These are phyloP conservation scores for Emmonsia crescens DNA, from an alignment of 2,329 filamentous ascomycete species.

Conservation along the genomic window DNA sequence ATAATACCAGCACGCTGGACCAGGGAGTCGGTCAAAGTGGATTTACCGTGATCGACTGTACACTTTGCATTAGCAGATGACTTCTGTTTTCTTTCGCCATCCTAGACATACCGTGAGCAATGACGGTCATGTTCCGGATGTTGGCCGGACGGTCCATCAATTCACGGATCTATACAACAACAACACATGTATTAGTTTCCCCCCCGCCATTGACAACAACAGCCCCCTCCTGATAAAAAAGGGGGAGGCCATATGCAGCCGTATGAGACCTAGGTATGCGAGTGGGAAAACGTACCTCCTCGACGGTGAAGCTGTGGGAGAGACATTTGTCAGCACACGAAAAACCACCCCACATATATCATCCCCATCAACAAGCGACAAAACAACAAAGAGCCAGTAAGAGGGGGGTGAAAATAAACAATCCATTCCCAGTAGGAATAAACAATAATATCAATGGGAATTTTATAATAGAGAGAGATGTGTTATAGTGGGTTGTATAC, in stretches of 20 bases:
- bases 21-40: constrained; percentile 97
- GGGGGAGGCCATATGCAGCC: background rate
- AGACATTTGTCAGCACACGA: constrained; percentile 21
- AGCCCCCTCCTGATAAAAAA: too few relatives aligned
- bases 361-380: background rate
- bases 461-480: constrained; percentile 7
- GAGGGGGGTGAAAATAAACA: constrained; percentile 1
- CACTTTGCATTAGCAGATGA: background rate
- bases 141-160: constrained; percentile 46
- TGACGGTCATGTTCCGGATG: constrained; percentile 97
- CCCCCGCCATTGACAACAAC: background rate
- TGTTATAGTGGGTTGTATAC: constrained; percentile 34
- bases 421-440: constrained; percentile 4
- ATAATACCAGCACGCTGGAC: constrained; percentile 99
- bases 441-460: too few relatives aligned
- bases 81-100: background rate
- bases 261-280: constrained; percentile 6
- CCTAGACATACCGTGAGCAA: constrained; percentile 87
- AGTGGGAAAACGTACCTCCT: constrained; percentile 51
- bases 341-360: too few relatives aligned
- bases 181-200: background rate
- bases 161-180: constrained; percentile 30
- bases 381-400: constrained; percentile 8
- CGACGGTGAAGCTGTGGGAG: constrained; percentile 79
- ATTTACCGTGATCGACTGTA: constrained; percentile 96